These are phyloP conservation scores for Saccharomycodes ludwigii DNA, from an alignment of 805 yeast species.

Conservation along the genomic window DNA sequence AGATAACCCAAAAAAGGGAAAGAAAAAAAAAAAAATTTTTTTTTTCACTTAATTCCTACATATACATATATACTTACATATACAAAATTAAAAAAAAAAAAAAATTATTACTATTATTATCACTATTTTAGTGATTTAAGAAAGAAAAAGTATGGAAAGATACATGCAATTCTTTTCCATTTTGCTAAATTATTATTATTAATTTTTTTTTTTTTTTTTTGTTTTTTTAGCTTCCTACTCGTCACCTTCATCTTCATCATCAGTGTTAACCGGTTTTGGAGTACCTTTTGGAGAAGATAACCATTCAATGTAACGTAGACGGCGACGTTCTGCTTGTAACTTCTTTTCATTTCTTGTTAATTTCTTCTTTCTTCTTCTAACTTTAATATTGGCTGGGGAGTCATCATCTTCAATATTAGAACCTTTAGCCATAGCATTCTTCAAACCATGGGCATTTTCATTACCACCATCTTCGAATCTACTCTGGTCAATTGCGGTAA, in stretches of 20 bases:
- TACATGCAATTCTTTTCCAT: too few species aligned
- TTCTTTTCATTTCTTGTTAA: conserved; percentile 95
- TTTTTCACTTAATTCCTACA: conserved; percentile 1
- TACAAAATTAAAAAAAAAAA: too few species aligned
- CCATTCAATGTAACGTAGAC: conserved; percentile 92
- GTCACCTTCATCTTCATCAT: conserved; percentile 48
- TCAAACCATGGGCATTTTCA: conserved; percentile 33
- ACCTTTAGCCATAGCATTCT: conserved; percentile 35
- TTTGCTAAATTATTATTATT: too few species aligned
- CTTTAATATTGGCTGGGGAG: conserved; percentile 93
- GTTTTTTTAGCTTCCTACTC: conserved; percentile 4
- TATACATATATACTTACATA: background rate
- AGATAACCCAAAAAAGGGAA: conserved; percentile 1
- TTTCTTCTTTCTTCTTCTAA: conserved; percentile 88
- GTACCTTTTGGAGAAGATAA: conserved; percentile 94
- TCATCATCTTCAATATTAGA: conserved; percentile 54
- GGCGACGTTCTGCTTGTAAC: conserved; percentile 81
- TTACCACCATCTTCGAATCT: conserved; percentile 75
- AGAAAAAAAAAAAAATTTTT: conserved; percentile 1
- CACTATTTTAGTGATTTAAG: too few species aligned
- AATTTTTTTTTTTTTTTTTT: background rate
- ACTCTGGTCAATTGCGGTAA: conserved; percentile 56
- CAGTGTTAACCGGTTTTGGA: conserved; percentile 87
- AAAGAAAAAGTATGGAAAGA: too few species aligned
- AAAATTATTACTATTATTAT: too few species aligned